A percentile compares a stretch with the other conserved stretches of the same genome.
Evolutionary conservation across 345 rosid species (phyloP).

Genomic region (Eucalyptus caleyi): DNA sequence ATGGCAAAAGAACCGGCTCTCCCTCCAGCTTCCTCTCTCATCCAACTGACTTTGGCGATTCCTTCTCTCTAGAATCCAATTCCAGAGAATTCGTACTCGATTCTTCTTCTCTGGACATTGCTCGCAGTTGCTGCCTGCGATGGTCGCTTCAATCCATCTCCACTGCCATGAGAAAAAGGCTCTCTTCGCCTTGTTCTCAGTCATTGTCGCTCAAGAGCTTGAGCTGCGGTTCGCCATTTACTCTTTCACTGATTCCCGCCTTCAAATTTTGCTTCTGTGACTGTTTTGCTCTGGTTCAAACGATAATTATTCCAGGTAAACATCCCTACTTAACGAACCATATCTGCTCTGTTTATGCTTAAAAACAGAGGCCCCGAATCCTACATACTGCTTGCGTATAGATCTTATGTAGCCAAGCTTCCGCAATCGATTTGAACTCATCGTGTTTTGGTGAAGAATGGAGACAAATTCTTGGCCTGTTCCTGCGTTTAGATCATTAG

Average conservation of each 20-base stretch:
- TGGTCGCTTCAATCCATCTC: not conserved
- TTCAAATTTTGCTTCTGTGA: not conserved
- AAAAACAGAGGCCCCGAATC: no score
- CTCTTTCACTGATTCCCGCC: not conserved
- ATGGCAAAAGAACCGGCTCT: no score
- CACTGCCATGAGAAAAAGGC: not conserved
- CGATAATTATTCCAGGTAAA: not conserved
- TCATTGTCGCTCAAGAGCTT: not conserved
- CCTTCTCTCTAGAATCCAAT: not conserved
- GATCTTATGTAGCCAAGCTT: no score
- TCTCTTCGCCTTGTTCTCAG: not conserved
- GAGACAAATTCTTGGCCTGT: no score
- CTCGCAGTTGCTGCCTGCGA: not conserved
- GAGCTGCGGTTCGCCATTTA: not conserved
- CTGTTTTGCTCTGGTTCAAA: not conserved
- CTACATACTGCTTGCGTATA: fast-evolving
- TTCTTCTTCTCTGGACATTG: not conserved
- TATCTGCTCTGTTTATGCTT: no score
- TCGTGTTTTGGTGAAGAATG: no score
- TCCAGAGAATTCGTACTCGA: no score
- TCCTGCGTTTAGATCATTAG: no score
- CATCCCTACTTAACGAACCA: no score
- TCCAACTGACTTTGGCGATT: no score
- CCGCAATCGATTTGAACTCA: no score
- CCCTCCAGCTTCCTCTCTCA: no score